Evolutionary conservation across 352 stramenopile species (phyloP).

Genomic region (Globisporangium paddicum): DNA sequence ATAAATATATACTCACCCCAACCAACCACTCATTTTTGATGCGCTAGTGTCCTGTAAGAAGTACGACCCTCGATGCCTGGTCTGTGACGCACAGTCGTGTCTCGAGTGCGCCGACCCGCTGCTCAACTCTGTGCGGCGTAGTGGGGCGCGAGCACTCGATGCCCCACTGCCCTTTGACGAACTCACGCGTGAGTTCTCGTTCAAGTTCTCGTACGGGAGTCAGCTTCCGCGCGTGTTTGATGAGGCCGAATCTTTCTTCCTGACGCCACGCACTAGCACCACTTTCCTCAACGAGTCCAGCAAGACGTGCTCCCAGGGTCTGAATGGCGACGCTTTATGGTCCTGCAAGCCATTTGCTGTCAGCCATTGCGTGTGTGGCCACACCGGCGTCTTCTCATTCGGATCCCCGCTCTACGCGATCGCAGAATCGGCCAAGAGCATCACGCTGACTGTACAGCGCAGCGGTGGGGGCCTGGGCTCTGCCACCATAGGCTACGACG

Average conservation of each 20-base stretch:
- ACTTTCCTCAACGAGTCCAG: conserved; percentile 50
- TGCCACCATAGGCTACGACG: conserved; percentile 70
- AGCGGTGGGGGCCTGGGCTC: conserved; percentile 84
- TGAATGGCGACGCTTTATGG: conserved; percentile 54
- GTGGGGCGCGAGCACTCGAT: conserved; percentile 66
- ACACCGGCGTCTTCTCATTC: conserved; percentile 88
- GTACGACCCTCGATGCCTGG: conserved; percentile 90
- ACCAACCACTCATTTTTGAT: too few species aligned
- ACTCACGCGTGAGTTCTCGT: conserved; percentile 83
- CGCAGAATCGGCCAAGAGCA: conserved; percentile 51
- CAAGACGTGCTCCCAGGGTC: conserved; percentile 58
- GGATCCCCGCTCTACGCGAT: conserved; percentile 83
- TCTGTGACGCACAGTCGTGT: conserved; percentile 73
- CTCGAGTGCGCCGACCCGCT: conserved; percentile 88
- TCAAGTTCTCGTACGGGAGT: conserved; percentile 89
- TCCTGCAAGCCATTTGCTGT: conserved; percentile 35
- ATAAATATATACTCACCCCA: too few species aligned
- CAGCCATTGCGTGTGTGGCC: conserved; percentile 89
- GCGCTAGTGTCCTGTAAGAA: conserved; percentile 64
- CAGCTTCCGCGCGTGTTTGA: conserved; percentile 89
- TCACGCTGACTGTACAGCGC: conserved; percentile 82
- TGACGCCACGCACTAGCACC: conserved; percentile 15
- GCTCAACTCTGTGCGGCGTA: conserved; percentile 89
- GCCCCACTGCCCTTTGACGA: conserved; percentile 87
- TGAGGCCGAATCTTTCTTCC: conserved; percentile 85